Base-by-base conservation (phyloP, 2,329 filamentous ascomycete species). In the Metarhizium humberi region DNA sequence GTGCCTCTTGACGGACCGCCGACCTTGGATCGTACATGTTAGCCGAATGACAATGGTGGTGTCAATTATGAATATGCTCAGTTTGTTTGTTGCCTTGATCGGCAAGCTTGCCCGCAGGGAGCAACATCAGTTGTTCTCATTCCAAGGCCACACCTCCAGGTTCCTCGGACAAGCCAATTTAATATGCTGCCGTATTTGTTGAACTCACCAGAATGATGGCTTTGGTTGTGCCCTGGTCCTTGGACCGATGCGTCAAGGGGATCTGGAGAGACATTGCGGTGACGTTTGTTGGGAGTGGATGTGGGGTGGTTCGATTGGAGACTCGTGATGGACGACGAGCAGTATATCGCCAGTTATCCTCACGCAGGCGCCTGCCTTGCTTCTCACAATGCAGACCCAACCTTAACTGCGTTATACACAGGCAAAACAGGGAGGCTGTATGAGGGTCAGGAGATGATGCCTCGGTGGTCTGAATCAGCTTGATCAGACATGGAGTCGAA, bases 1-100 rank as follows among this genome's bases (percentile, higher is more conserved):
- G 94, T 99, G 70, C 94, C 94, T 79, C 94, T 84, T 57, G 92
- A 96, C 55, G 94, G 92, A 58, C 94, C 92, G 62, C 92, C 92
- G 67, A 97, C 92, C 92, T 96, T 11, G 20, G 59, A 50, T 47
- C 50, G 54, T 52, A 58, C 59, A 50, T 61, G 62, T 73, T 63
- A 71, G 69, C 61, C 36, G 53, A 61, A 43, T 54, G 60, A 5
- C 10, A 54, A 14, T 25, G 14, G n/a, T n/a, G 42, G 5, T 30
- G 48, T 48, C 5, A n/a, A 48, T 30, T 20, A 16, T 16, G 38
- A 16, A 13, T 34, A 34, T 34, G 32, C 32, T 34, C 32, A 34
- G 32, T 34, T 11, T 11, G 32, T 25, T 25, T 25, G 25, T 4
- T 6, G 32, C 32, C 10, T 34, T 10, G 32, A 7, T 2, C 32